phyloP scores from a whole-genome alignment of 495 filamentous ascomycete species.

The Staphylotrichum longicolle region DNA sequence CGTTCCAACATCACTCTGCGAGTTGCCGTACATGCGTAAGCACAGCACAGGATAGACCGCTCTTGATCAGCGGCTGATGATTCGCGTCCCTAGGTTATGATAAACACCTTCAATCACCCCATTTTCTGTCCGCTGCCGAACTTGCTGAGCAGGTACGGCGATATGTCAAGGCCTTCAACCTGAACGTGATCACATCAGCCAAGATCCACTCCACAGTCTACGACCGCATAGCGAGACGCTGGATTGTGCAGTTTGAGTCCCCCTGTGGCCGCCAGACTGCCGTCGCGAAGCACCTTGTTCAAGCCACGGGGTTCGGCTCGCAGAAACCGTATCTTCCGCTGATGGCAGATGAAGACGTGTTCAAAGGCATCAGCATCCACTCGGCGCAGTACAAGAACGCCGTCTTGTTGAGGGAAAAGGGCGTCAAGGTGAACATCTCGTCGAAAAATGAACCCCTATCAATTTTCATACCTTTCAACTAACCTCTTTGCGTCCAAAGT shows the following conservation, averaged over 20 bases:
- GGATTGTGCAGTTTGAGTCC: constrained; percentile 19
- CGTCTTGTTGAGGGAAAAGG: constrained; percentile 9
- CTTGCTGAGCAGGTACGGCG: constrained; percentile 31
- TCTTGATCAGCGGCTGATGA: too few species aligned
- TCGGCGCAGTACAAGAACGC: constrained; percentile 29
- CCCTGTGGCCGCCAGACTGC: constrained; percentile 20
- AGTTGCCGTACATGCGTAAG: constrained; percentile 32
- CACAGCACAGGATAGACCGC: too few species aligned
- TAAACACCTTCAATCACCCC: constrained; percentile 16
- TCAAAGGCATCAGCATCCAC: constrained; percentile 33
- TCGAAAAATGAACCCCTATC: background rate
- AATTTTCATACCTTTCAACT: background rate
- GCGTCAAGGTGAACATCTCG: constrained; percentile 17
- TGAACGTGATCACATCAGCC: constrained; percentile 33
- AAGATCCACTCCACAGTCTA: constrained; percentile 30
- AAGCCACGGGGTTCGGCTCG: constrained; percentile 35
- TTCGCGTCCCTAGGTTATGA: constrained; percentile 15
- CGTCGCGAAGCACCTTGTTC: constrained; percentile 33
- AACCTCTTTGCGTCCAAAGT: constrained; percentile 9
- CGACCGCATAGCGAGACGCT: constrained; percentile 22
- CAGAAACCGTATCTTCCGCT: constrained; percentile 29
- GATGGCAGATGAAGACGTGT: constrained; percentile 20
- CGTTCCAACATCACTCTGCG: constrained; percentile 30
- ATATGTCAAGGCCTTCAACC: constrained; percentile 26
- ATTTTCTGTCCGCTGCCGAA: constrained; percentile 27